Evolutionary conservation across 345 rosid genomes (phyloP).

Genomic region (Eutrema heterophyllum): DNA sequence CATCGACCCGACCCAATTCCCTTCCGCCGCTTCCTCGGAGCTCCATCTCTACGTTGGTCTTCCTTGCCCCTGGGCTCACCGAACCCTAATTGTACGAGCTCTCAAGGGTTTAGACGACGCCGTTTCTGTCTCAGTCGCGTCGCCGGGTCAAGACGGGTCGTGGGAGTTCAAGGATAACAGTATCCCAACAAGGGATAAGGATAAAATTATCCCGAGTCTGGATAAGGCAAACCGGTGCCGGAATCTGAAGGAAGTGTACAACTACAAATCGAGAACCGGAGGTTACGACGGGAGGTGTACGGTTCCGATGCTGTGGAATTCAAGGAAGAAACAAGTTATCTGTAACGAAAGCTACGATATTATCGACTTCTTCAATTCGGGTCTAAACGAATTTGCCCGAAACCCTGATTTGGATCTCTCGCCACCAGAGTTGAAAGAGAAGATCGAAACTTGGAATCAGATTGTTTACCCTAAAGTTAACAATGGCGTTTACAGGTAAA

Average conservation of each 20-base stretch:
- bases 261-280: slow-evolving; percentile 43
- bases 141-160: slow-evolving; percentile 73
- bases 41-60: slow-evolving; percentile 89
- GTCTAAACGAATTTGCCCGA: slow-evolving; percentile 44
- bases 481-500: slow-evolving; percentile 73
- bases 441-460: slow-evolving; percentile 71
- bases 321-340: slow-evolving; percentile 51
- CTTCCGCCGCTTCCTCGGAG: slow-evolving; percentile 29
- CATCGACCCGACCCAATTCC: slow-evolving; percentile 35
- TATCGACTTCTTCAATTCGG: slow-evolving; percentile 60
- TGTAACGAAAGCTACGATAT: slow-evolving; percentile 88
- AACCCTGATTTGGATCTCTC: slow-evolving; percentile 59
- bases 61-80: slow-evolving; percentile 97
- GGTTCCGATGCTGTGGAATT: slow-evolving; percentile 85
- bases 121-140: slow-evolving; percentile 62
- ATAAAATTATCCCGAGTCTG: slow-evolving; percentile 46
- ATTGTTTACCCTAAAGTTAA: slow-evolving; percentile 68
- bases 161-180: slow-evolving; percentile 56
- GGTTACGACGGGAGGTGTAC: slow-evolving; percentile 70
- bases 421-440: slow-evolving; percentile 40
- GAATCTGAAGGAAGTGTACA: slow-evolving; percentile 71
- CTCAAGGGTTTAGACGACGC: slow-evolving; percentile 75
- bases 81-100: slow-evolving; percentile 70
- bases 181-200: slow-evolving; percentile 14
- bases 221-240: slow-evolving; percentile 54